Evolutionary conservation across 2,329 filamentous ascomycete genomes (phyloP).

Genomic region (Trichophyton equinum): DNA sequence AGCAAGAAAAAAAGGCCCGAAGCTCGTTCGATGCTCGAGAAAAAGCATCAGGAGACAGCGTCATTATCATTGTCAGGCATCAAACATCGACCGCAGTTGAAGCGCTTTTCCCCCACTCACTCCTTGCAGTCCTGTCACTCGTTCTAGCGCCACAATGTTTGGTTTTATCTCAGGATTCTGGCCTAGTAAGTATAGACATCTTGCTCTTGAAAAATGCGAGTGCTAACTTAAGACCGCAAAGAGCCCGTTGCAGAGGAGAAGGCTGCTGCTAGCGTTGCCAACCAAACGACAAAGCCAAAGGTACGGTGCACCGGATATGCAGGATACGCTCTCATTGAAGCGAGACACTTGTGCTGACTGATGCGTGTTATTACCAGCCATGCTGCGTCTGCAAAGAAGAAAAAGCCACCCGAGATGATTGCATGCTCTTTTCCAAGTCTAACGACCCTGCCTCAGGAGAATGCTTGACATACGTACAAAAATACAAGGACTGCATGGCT

Average conservation of each 20-base stretch:
- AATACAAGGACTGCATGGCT: conserved; percentile 85
- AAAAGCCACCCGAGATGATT: conserved; percentile 86
- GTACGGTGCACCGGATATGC: background rate
- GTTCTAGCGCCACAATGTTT: background rate
- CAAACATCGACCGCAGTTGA: background rate
- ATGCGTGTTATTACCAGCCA: conserved; percentile 43
- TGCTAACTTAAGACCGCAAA: background rate
- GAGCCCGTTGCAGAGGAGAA: background rate
- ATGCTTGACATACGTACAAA: conserved; percentile 68
- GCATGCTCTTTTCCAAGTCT: conserved; percentile 91
- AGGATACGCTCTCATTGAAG: background rate
- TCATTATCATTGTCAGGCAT: background rate
- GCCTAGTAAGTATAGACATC: background rate
- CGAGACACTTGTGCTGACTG: background rate
- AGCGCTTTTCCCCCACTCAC: background rate
- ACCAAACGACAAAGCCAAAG: conserved; percentile 1
- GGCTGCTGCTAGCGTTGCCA: background rate
- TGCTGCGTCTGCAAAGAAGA: conserved; percentile 98
- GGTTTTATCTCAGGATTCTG: background rate
- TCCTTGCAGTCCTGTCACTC: background rate
- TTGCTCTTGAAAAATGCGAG: background rate
- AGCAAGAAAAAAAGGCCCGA: background rate
- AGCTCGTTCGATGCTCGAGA: background rate
- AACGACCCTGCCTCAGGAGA: conserved; percentile 64
- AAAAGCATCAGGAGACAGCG: background rate